These are phyloP conservation scores for Botrytis aclada DNA, from an alignment of 2,329 filamentous ascomycete species.

Conservation along the genomic window DNA sequence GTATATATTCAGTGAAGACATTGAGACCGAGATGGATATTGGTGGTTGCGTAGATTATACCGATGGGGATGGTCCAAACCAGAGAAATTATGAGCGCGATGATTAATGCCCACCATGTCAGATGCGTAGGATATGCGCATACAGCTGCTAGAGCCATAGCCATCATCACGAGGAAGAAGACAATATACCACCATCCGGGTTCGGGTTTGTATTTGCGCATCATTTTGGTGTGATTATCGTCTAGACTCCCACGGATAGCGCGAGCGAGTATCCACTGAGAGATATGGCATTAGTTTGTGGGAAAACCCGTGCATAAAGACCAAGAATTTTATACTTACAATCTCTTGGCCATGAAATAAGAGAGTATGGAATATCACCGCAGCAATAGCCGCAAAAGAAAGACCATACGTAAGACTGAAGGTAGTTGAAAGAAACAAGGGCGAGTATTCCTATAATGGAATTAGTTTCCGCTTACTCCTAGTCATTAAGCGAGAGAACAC, in stretches of 20 bases:
- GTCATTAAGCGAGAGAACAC: slow-evolving; percentile 58
- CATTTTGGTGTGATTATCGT: slow-evolving; percentile 45
- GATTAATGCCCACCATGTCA: slow-evolving; percentile 32
- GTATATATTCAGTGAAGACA: slow-evolving; percentile 69
- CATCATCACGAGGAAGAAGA: slow-evolving; percentile 47
- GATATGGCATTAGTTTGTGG: not conserved
- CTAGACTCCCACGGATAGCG: slow-evolving; percentile 51
- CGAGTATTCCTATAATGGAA: slow-evolving; percentile 64
- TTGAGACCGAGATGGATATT: slow-evolving; percentile 71
- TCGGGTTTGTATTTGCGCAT: slow-evolving; percentile 56
- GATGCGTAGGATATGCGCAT: slow-evolving; percentile 21
- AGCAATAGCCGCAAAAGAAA: slow-evolving; percentile 70
- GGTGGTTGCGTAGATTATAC: slow-evolving; percentile 67
- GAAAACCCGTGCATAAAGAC: not conserved
- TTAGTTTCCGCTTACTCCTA: slow-evolving; percentile 28
- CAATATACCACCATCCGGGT: slow-evolving; percentile 56
- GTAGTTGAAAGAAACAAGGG: slow-evolving; percentile 72
- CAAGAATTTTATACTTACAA: slow-evolving; percentile 40
- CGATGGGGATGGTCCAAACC: slow-evolving; percentile 54
- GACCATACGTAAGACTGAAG: slow-evolving; percentile 66
- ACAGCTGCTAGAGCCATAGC: slow-evolving; percentile 38
- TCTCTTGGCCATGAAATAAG: slow-evolving; percentile 64
- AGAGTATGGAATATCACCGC: slow-evolving; percentile 65
- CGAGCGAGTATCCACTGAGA: slow-evolving; percentile 55
- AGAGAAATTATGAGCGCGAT: slow-evolving; percentile 33